Evolutionary conservation across 257 asterid species (phyloP).

Genomic region (Capsicum pubescens): DNA sequence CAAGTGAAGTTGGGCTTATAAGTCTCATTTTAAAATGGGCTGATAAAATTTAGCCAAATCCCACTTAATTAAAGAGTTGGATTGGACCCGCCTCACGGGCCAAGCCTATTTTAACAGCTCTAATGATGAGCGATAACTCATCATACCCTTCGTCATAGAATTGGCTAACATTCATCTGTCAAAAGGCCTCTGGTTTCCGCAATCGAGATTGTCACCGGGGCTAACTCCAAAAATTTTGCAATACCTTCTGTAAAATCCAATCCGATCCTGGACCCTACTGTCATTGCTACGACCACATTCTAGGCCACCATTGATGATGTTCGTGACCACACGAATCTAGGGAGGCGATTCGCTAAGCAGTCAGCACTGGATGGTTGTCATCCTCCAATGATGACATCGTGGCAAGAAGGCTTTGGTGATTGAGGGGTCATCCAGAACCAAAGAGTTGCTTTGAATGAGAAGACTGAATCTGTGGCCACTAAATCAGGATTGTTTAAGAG

Average conservation of each 20-base stretch:
- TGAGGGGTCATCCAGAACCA: constrained; percentile 56
- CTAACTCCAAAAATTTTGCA: constrained; percentile 35
- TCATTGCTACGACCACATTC: constrained; percentile 42
- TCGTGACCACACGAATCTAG: constrained; percentile 44
- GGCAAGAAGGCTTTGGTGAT: constrained; percentile 43
- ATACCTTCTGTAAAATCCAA: constrained; percentile 42
- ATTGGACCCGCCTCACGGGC: too few species aligned
- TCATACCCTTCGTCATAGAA: not conserved
- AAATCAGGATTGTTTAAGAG: constrained; percentile 41
- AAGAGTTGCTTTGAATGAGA: constrained; percentile 43
- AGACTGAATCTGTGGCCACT: constrained; percentile 34
- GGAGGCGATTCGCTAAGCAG: constrained; percentile 31
- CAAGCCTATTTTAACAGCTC: too few species aligned
- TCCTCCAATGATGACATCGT: constrained; percentile 41
- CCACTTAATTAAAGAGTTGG: too few species aligned
- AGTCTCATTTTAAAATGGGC: too few species aligned
- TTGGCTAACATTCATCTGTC: not conserved
- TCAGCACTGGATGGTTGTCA: constrained; percentile 37
- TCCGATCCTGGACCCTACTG: constrained; percentile 28
- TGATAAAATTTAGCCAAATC: too few species aligned
- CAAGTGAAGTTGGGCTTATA: too few species aligned
- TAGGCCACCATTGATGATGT: constrained; percentile 47
- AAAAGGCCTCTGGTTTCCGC: constrained; percentile 37
- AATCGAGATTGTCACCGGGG: constrained; percentile 41
- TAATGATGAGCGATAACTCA: too few species aligned